Conservation (phyloP, 2,329 filamentous ascomycete genomes). For the Curvularia hawaiiensis region DNA sequence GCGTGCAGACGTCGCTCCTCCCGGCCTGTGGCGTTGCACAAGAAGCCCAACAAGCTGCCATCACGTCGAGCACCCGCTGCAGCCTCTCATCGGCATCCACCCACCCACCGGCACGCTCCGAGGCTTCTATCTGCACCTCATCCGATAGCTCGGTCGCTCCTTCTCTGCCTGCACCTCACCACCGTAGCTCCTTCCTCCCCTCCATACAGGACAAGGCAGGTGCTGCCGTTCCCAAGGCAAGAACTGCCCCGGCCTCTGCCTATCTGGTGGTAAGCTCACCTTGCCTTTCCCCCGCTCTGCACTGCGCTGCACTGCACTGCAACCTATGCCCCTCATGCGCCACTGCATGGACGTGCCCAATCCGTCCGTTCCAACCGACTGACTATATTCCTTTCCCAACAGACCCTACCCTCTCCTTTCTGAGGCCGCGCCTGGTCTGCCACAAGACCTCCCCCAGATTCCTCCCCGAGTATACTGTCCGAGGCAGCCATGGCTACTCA, state of each 20-base stretch:
- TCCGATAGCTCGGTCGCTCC: neutral
- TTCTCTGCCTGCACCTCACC: neutral
- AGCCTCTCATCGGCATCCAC: neutral
- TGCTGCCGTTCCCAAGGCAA: conserved; percentile 4
- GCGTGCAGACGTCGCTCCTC: neutral
- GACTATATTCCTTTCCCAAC: conserved; percentile 30
- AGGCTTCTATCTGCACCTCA: neutral
- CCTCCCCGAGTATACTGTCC: neutral
- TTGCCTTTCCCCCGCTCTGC: neutral
- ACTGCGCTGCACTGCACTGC: neutral
- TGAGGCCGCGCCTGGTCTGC: conserved; percentile 18
- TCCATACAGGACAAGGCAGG: neutral
- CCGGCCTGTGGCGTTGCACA: conserved; percentile 7
- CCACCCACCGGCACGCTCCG: too few relatives aligned
- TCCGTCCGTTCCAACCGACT: conserved; percentile 28
- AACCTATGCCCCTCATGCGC: conserved; percentile 18
- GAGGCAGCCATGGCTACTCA: conserved; percentile 26
- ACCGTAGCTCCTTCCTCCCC: neutral
- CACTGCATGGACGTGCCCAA: conserved; percentile 23
- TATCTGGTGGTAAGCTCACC: neutral
- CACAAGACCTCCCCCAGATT: conserved; percentile 21
- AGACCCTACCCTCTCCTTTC: conserved; percentile 18
- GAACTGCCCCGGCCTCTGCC: conserved; percentile 4
- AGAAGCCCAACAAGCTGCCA: neutral
- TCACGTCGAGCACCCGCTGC: neutral